Conservation (phyloP, 208 protist species). For the Crithidia bombi region DNA sequence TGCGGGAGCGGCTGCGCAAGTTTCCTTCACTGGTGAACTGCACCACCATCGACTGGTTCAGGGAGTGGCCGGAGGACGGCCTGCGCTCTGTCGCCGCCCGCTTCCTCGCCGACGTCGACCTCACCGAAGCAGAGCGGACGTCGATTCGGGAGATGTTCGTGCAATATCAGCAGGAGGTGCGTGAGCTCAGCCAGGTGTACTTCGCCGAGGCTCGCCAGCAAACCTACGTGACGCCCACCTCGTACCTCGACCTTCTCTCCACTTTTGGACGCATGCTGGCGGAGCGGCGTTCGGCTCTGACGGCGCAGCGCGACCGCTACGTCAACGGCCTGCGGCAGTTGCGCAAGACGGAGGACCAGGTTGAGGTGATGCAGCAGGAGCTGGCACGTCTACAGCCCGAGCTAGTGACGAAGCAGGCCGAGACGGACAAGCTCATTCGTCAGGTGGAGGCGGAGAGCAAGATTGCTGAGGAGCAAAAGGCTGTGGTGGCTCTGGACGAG, state of each 20-base stretch:
- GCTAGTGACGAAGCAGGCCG: slow-evolving; percentile 90
- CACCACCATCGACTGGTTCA: slow-evolving; percentile 99
- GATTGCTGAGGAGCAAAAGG: slow-evolving; percentile 83
- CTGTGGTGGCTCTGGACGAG: slow-evolving; percentile 92
- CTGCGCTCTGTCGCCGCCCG: slow-evolving; percentile 90
- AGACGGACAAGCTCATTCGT: slow-evolving; percentile 88
- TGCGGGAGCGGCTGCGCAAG: slow-evolving; percentile 95
- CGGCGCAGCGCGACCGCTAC: slow-evolving; percentile 86
- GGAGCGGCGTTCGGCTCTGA: slow-evolving; percentile 87
- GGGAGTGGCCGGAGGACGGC: slow-evolving; percentile 96
- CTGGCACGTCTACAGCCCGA: slow-evolving; percentile 91
- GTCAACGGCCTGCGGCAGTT: slow-evolving; percentile 88
- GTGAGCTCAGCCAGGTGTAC: slow-evolving; percentile 83
- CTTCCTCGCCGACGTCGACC: slow-evolving; percentile 86
- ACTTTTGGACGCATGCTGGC: slow-evolving; percentile 91
- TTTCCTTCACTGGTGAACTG: slow-evolving; percentile 98
- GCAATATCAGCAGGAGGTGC: slow-evolving; percentile 90
- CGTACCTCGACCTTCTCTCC: slow-evolving; percentile 95
- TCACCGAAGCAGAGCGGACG: slow-evolving; percentile 67
- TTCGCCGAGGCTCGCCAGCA: slow-evolving; percentile 88
- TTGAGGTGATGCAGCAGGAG: slow-evolving; percentile 95
- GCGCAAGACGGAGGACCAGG: slow-evolving; percentile 94
- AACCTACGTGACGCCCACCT: slow-evolving; percentile 96
- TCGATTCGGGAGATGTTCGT: slow-evolving; percentile 92
- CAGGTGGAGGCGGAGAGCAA: slow-evolving; percentile 90